phyloP scores from a whole-genome alignment of 495 filamentous ascomycete species.

The Talaromyces proteolyticus region DNA sequence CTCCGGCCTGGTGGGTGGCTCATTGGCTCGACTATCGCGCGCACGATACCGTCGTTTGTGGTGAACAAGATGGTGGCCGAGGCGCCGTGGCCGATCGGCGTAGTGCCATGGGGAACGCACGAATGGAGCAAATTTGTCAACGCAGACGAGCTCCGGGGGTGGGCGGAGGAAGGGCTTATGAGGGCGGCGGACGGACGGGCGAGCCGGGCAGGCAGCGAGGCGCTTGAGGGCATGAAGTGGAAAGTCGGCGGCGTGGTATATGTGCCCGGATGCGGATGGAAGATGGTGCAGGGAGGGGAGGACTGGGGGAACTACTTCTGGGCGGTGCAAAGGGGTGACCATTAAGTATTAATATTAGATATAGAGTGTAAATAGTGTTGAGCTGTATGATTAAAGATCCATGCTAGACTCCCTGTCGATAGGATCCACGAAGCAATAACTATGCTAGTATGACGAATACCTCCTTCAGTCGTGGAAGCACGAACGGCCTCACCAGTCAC shows the following conservation, averaged over 20 bases:
- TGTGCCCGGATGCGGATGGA: conserved; percentile 90
- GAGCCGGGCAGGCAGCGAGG: conserved; percentile 45
- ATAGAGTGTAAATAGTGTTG: too few relatives aligned
- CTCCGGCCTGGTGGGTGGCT: conserved; percentile 91
- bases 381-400: too few relatives aligned
- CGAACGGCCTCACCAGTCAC: too few relatives aligned
- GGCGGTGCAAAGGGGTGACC: conserved; percentile 61
- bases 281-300: conserved; percentile 73
- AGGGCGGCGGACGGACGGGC: conserved; percentile 28
- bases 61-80: conserved; percentile 92
- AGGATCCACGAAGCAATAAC: too few relatives aligned
- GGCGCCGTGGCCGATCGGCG: conserved; percentile 64
- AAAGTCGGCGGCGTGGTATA: conserved; percentile 64
- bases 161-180: conserved; percentile 43
- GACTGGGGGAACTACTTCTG: conserved; percentile 96
- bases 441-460: too few relatives aligned
- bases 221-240: conserved; percentile 56
- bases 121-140: conserved; percentile 96
- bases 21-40: conserved; percentile 81
- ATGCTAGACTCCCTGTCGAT: too few relatives aligned
- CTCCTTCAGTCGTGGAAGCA: too few relatives aligned
- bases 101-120: conserved; percentile 90
- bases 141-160: conserved; percentile 67
- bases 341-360: not conserved
- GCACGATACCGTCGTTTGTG: conserved; percentile 80